Evolutionary conservation across 148 eudicot genomes (phyloP), one percentile per base, ranked within the genome.

Genomic region (Polygonum maritimum): DNA sequence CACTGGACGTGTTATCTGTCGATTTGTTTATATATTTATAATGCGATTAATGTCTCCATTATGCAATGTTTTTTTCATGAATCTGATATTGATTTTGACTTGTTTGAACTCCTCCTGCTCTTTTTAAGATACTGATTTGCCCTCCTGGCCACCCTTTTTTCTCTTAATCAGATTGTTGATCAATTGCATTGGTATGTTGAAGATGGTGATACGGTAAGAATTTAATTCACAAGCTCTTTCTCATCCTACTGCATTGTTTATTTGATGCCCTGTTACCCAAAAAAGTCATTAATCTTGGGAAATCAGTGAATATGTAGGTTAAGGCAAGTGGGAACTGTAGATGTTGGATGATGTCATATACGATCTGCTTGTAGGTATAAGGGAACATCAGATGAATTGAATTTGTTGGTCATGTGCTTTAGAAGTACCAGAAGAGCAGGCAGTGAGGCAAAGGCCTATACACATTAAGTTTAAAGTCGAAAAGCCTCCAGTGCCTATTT

Each of bases 181-280:
- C 81, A 78, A 79, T 85, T 95, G 54, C 96, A 90, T 76, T 86
- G 84, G 79, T 95, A 95, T 73, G 84, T 85, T 72, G 83, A 86
- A 77, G 87, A 84, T 73, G 93, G 84, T 41, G 98, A 95, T 79
- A 92, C 81, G 96, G 98, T 95, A 86, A 76, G 87, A 36, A 35
- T 65, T 65, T 67, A 5, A 15, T 33, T 67, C 71, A 14, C 10
- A 16, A 67, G 45, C 3, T 13, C 71, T 67, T 15, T 65, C 26
- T 12, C 4, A n/a, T 57, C 26, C 36, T 35, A 9, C 71, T 67
- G 45, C 38, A 67, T 33, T 67, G 19, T 5, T 36, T 67, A 67
- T 67, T 36, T 36, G 45, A 38, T 67, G 44, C 38, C 38, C 36
- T 15, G 8, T 35, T 5, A 1, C 44, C 3, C 19, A 10, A 67